phyloP scores from a whole-genome alignment of 352 stramenopile species.

The Phytophthora pini region DNA sequence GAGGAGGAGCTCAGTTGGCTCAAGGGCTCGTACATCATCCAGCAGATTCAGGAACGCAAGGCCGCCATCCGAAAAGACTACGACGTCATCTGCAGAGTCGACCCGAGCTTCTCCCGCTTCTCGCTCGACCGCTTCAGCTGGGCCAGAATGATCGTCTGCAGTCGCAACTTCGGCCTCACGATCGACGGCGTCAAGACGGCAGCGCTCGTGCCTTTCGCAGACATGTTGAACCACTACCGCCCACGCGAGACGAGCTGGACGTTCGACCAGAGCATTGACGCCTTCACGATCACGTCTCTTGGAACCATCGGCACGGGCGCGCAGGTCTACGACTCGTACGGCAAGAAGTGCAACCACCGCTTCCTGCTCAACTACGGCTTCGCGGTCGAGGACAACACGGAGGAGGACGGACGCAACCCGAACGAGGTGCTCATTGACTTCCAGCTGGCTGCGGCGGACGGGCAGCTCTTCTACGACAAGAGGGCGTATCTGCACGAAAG shows the following conservation, averaged over 20 bases:
- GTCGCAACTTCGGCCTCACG: conserved; percentile 98
- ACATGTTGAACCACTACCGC: conserved; percentile 99
- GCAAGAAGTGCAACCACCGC: conserved; percentile 99
- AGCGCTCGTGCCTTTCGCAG: conserved; percentile 98
- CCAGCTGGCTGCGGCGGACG: conserved; percentile 65
- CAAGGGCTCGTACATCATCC: conserved; percentile 91
- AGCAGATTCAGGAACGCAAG: conserved; percentile 96
- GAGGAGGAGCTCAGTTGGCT: conserved; percentile 94
- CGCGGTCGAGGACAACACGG: conserved; percentile 98
- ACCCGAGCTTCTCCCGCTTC: conserved; percentile 92
- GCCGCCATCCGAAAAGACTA: conserved; percentile 98
- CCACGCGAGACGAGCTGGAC: conserved; percentile 97
- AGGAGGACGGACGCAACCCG: conserved; percentile 97
- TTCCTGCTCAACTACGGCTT: conserved; percentile 99
- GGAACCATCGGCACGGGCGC: conserved; percentile 75
- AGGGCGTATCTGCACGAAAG: conserved; percentile 86
- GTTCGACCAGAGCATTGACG: conserved; percentile 84
- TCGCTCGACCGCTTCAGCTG: conserved; percentile 98
- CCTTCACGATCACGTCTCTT: conserved; percentile 92
- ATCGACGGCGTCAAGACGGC: conserved; percentile 97
- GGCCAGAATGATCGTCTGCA: conserved; percentile 99
- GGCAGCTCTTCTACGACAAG: conserved; percentile 87
- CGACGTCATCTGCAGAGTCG: conserved; percentile 94
- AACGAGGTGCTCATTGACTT: conserved; percentile 96
- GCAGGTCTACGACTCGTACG: conserved; percentile 99